Evolutionary conservation across 106 monocot genomes (phyloP), one percentile per base, ranked within the genome.

Genomic region (Dioscorea dumetorum): DNA sequence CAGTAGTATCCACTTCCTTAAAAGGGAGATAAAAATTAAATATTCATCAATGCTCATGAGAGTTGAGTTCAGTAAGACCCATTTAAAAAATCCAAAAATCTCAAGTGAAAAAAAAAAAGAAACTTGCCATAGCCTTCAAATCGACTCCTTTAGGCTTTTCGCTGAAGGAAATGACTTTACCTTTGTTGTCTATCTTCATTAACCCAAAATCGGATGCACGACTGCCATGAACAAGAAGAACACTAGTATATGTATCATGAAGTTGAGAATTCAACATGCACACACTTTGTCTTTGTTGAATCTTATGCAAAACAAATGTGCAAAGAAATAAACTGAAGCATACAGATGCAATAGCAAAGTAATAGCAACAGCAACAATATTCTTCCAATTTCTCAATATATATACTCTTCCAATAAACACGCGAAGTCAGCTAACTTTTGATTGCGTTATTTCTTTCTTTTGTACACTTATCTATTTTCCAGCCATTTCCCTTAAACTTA

Each of bases 131-230:
- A 33, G 77, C 84, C 64, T 79, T 88, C 54, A 95, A 74, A 16
- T 82, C 82, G 12, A 68, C 62, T 78, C 95, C 95, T 76, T 84
- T 88, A 54, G 95, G 88, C 70, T 95, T 95, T 77, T 95, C 88
- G 58, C 82, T 84, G 67, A 91, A 91, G 53, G 88, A 78, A n/a
- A 84, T 33, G 41, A 95, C 78, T 58, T 82, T 82, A 72, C 91
- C 88, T 53, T 77, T 81, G 62, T 84, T 84, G 63, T 95, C 88
- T 67, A 84, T 91, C 50, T 88, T 95, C 86, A 91, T 78, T 67
- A 95, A 76, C 60, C 91, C 88, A 84, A 80, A 95, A 80, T 91
- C 88, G 23, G 91, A 95, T 60, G 95, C 91, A 77, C 95, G 86
- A 48, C 91, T 95, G 71, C 12, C 69, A 74, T 31, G 21, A 8